These are phyloP conservation scores for Plenodomus tracheiphilus DNA, from an alignment of 2,329 filamentous ascomycete genomes.

Conservation along the genomic window DNA sequence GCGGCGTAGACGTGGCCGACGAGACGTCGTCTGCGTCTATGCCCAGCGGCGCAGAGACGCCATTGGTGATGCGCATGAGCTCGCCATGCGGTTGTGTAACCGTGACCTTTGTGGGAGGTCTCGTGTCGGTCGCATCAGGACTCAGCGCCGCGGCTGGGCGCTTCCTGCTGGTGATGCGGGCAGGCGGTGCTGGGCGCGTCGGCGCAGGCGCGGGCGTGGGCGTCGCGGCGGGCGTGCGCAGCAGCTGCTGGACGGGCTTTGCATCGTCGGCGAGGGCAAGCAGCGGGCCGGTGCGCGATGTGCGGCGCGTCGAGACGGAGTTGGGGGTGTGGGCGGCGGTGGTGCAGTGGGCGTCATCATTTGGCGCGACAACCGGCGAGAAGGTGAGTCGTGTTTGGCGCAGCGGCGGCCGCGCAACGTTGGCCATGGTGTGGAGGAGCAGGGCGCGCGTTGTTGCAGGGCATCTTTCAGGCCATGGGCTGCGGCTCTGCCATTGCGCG, in stretches of 20 bases:
- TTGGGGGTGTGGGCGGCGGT: neutral
- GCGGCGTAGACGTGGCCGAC: constrained; percentile 37
- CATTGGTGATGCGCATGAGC: constrained; percentile 49
- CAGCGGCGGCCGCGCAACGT: constrained; percentile 29
- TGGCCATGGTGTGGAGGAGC: constrained; percentile 28
- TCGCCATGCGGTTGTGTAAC: constrained; percentile 49
- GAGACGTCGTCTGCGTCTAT: constrained; percentile 38
- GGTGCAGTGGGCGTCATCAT: constrained; percentile 21
- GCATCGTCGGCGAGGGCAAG: constrained; percentile 26
- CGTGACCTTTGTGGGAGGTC: constrained; percentile 48
- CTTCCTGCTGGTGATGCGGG: constrained; percentile 34
- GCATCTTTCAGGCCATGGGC: constrained; percentile 32
- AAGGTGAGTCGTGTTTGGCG: constrained; percentile 36
- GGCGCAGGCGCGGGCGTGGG: neutral
- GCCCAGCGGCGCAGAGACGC: constrained; percentile 42
- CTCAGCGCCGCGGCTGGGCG: constrained; percentile 29
- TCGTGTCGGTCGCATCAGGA: constrained; percentile 30
- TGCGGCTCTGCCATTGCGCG: constrained; percentile 32
- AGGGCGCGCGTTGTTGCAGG: constrained; percentile 24
- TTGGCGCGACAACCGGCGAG: constrained; percentile 28
- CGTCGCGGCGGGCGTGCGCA: constrained; percentile 7
- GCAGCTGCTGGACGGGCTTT: constrained; percentile 15
- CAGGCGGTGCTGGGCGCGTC: constrained; percentile 17
- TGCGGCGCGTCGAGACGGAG: constrained; percentile 31
- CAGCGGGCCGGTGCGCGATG: constrained; percentile 28